phyloP scores from a whole-genome alignment of 2,329 filamentous ascomycete species.

The Rutstroemia sp. region DNA sequence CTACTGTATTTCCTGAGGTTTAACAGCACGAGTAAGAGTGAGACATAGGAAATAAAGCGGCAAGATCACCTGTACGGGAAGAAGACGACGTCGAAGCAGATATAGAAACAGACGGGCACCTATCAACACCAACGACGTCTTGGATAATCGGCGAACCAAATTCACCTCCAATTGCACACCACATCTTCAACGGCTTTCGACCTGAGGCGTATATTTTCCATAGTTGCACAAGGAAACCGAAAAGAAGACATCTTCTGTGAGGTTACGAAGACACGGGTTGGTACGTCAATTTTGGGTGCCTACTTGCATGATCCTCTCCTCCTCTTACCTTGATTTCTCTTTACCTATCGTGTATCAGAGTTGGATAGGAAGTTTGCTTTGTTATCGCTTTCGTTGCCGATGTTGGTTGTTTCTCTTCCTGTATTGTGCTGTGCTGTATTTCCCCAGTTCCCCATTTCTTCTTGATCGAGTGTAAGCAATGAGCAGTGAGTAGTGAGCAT shows the following conservation, averaged over 20 bases:
- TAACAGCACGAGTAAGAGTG: too few species aligned
- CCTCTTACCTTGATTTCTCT: background rate
- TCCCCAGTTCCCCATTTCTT: background rate
- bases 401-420: background rate
- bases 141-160: background rate
- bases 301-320: slow-evolving; percentile 4
- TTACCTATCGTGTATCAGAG: background rate
- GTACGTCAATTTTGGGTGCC: slow-evolving; percentile 4
- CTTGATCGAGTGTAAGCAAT: too few species aligned
- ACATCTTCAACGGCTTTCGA: slow-evolving; percentile 2
- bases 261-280: slow-evolving; percentile 5
- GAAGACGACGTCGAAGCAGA: too few species aligned
- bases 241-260: background rate
- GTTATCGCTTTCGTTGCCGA: background rate
- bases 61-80: too few species aligned
- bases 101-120: background rate
- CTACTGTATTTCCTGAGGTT: too few species aligned
- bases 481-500: too few species aligned
- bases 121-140: background rate
- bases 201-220: background rate
- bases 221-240: background rate
- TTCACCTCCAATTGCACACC: background rate
- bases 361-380: background rate
- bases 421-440: background rate
- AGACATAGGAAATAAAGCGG: too few species aligned